Evolutionary conservation across 148 eudicot species (phyloP), one percentile per base, ranked within the genome.

Genomic region (Polygonum maritimum): DNA sequence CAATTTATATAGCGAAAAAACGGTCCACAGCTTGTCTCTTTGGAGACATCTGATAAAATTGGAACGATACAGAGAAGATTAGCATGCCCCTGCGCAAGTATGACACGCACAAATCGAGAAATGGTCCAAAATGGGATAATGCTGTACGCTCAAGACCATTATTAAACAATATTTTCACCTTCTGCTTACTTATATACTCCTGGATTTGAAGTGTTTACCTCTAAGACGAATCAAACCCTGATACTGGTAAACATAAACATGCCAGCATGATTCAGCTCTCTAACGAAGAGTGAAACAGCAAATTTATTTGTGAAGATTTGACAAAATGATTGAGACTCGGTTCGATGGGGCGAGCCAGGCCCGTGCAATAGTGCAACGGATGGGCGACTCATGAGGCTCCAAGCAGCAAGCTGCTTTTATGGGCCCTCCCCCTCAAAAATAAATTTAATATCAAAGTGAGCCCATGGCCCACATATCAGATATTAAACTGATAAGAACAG

Each of bases 401-500:
- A 51, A 2, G 55, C 2, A 51, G 19, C 55, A 51, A 51, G 55
- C 55, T 51, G 16, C 55, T 18, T n/a, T 54, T 0, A 0, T 60
- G 69, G 36, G 69, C 69, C 38, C 6, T 22, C 69, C 38, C 69
- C 69, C 69, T 60, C 9, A 60, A 26, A 60, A 60, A 60, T 60
- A 22, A 60, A 60, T 60, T 60, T 60, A 60, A 60, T 60, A 60
- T 60, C 69, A 16, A 60, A 60, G 69, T 60, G 69, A 38, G 4
- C 73, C 48, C 3, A 70, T 70, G 73, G 73, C 81, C 81, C 88
- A 87, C 89, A 60, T 87, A 88, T 84, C 88, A 88, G 88, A 88
- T 88, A 90, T 90, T 90, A 90, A 90, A 86, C 91, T 90, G 90
- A 88, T 90, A 90, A 85, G 90, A 89, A 89, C 87, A 89, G 86